These are phyloP conservation scores for Teratosphaeria pseudoeucalypti DNA, from an alignment of 2,329 filamentous ascomycete species.

Conservation along the genomic window DNA sequence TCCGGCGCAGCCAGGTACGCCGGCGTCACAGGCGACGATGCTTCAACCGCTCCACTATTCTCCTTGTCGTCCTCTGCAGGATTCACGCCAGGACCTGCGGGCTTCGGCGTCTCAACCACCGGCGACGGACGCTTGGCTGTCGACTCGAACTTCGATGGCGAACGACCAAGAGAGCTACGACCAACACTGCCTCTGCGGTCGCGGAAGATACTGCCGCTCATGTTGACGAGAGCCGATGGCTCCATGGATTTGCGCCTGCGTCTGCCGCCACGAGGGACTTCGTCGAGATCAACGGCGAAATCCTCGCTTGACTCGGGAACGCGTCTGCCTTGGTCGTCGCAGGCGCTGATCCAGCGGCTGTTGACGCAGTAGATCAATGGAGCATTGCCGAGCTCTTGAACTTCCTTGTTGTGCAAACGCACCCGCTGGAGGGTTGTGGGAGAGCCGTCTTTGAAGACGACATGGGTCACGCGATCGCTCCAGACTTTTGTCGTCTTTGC, in stretches of 20 bases:
- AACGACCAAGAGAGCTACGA: conserved; percentile 18
- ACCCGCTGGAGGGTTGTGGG: conserved; percentile 25
- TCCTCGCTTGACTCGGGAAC: conserved; percentile 23
- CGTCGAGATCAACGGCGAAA: conserved; percentile 25
- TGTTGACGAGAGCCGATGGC: conserved; percentile 20
- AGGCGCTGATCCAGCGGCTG: conserved; percentile 28
- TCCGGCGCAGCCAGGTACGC: conserved; percentile 20
- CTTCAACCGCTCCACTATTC: conserved; percentile 15
- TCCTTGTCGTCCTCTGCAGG: conserved; percentile 14
- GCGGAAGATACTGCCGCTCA: conserved; percentile 24
- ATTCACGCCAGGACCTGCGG: not conserved
- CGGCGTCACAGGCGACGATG: conserved; percentile 21
- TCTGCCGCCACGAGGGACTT: conserved; percentile 20
- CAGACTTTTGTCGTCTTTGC: conserved; percentile 26
- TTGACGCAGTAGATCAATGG: conserved; percentile 26
- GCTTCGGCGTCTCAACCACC: conserved; percentile 2
- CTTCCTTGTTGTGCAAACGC: conserved; percentile 23
- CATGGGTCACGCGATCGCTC: conserved; percentile 27
- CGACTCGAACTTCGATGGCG: conserved; percentile 12
- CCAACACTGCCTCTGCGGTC: conserved; percentile 20
- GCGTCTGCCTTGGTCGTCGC: conserved; percentile 20
- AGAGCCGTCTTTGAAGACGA: conserved; percentile 29
- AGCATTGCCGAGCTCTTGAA: conserved; percentile 13
- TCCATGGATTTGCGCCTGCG: conserved; percentile 29
- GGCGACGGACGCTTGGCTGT: conserved; percentile 1